phyloP scores from a whole-genome alignment of 129 eudicot genomes.

The Glebionis coronaria region DNA sequence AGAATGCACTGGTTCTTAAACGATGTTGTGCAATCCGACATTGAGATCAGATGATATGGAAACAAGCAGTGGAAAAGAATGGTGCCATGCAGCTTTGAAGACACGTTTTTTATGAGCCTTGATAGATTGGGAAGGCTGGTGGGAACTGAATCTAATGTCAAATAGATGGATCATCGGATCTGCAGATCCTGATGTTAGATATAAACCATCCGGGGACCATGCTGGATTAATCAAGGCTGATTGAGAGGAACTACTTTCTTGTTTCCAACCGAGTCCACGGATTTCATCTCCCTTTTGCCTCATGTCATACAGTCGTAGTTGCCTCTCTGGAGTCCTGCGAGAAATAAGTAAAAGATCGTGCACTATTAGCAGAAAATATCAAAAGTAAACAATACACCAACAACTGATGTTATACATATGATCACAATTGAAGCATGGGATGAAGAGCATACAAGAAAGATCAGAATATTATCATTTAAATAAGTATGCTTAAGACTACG shows the following conservation, averaged over 20 bases:
- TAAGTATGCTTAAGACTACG: no score
- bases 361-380: no score
- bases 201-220: slow-evolving; percentile 92
- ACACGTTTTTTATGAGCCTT: slow-evolving; percentile 90
- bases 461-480: no score
- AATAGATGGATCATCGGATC: slow-evolving; percentile 81
- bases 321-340: slow-evolving; percentile 72
- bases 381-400: no score
- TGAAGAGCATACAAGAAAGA: no score
- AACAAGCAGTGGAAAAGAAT: slow-evolving; percentile 66
- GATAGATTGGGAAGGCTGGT: slow-evolving; percentile 74
- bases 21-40: slow-evolving; percentile 75
- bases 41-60: slow-evolving; percentile 91
- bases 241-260: slow-evolving; percentile 92
- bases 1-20: slow-evolving; percentile 17
- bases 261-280: slow-evolving; percentile 89
- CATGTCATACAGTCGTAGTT: slow-evolving; percentile 71
- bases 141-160: slow-evolving; percentile 70
- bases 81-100: slow-evolving; percentile 93
- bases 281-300: slow-evolving; percentile 67
- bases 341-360: no score
- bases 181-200: slow-evolving; percentile 83
- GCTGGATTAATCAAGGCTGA: slow-evolving; percentile 89
- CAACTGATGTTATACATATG: no score
- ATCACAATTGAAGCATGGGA: no score